Conservation (phyloP, 768 basidiomycete species). For the Naganishia friedmannii region DNA sequence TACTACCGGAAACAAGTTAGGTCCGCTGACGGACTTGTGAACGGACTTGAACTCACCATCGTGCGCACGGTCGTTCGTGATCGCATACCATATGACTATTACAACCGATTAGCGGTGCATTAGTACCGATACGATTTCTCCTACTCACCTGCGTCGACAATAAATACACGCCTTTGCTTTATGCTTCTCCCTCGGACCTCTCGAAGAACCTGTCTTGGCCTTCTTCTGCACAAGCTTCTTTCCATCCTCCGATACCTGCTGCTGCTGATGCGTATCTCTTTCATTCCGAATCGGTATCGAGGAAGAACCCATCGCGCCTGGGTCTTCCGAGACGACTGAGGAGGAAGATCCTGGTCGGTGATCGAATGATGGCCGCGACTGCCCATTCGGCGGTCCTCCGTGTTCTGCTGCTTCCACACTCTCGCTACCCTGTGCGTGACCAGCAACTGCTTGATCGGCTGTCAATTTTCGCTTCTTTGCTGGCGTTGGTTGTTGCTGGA, state of each 20-base stretch:
- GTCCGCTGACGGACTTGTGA: slow-evolving; percentile 24
- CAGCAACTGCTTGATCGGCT: not conserved
- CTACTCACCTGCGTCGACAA: slow-evolving; percentile 69
- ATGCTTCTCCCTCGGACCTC: slow-evolving; percentile 15
- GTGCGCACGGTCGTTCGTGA: slow-evolving; percentile 67
- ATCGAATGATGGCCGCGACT: not conserved
- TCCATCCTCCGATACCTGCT: not conserved
- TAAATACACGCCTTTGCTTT: slow-evolving; percentile 77
- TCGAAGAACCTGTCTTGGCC: slow-evolving; percentile 12
- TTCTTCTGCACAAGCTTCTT: slow-evolving; percentile 24
- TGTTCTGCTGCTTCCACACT: not conserved
- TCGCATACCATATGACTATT: slow-evolving; percentile 52
- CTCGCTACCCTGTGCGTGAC: not conserved
- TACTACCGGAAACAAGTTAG: slow-evolving; percentile 56
- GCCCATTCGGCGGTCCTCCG: not conserved
- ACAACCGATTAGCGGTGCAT: too few relatives aligned
- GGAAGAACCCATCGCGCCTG: not conserved
- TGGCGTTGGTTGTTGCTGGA: not conserved
- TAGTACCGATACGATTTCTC: not conserved
- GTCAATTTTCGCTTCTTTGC: not conserved
- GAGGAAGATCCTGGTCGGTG: slow-evolving; percentile 19
- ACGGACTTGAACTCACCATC: slow-evolving; percentile 65
- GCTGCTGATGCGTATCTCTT: not conserved
- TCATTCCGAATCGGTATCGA: not conserved
- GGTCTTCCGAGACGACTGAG: slow-evolving; percentile 12